Conservation (phyloP, 345 rosid species). For the Litchi chinensis region DNA sequence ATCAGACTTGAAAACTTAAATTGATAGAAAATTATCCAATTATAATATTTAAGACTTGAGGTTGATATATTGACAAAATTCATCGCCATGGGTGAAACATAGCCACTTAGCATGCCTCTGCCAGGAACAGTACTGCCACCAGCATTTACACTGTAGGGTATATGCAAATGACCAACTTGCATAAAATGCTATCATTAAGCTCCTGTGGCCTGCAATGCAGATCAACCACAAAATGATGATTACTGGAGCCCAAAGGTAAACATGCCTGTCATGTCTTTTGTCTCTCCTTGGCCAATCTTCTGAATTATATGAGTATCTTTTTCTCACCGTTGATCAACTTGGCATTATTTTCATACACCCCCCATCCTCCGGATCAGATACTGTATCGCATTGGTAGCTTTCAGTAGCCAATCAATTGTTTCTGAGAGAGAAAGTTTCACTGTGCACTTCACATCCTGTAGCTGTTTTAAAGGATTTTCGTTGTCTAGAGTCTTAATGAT, state of each 20-base stretch:
- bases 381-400: neutral
- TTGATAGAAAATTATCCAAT: too few relatives aligned
- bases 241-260: neutral
- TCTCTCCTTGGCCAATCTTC: neutral
- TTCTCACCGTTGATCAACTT: neutral
- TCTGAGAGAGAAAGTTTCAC: neutral
- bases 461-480: neutral
- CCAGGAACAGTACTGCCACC: neutral
- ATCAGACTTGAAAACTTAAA: too few relatives aligned
- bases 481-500: neutral
- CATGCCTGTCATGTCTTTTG: neutral
- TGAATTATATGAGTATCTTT: neutral
- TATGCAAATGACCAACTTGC: neutral
- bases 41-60: too few relatives aligned
- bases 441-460: too few relatives aligned
- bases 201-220: neutral
- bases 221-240: neutral
- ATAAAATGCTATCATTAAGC: neutral
- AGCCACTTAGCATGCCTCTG: neutral
- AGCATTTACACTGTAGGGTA: neutral
- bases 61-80: neutral
- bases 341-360: neutral
- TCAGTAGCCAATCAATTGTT: too few relatives aligned
- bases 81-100: neutral
- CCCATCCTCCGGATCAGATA: neutral